Conservation (phyloP, 768 basidiomycete species). For the Pleurotus salmoneostramineus region DNA sequence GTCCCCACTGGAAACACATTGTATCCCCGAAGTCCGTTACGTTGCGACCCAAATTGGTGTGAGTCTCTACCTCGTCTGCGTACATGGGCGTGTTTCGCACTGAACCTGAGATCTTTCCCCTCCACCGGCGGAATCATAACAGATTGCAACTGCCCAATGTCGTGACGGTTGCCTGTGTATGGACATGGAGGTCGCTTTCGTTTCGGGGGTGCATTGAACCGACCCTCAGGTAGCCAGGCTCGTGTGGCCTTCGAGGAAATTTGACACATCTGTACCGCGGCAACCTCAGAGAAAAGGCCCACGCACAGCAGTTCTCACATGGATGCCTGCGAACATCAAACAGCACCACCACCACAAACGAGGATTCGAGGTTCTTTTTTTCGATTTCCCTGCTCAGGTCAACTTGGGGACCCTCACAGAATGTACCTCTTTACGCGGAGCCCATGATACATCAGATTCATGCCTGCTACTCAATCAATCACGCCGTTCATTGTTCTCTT, state of each 20-base stretch:
- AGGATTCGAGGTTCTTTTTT: neutral
- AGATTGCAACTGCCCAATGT: neutral
- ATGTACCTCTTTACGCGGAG: neutral
- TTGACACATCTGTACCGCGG: neutral
- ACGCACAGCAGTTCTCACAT: neutral
- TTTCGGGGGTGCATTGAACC: neutral
- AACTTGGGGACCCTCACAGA: neutral
- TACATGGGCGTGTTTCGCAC: neutral
- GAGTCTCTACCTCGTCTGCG: neutral
- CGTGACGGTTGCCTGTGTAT: neutral
- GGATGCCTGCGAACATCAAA: neutral
- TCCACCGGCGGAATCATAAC: conserved; percentile 6
- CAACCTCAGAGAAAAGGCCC: neutral
- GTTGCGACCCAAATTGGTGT: neutral
- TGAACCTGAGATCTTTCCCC: conserved; percentile 2
- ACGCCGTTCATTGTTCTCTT: neutral
- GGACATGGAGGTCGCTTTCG: neutral
- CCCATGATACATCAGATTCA: conserved; percentile 3
- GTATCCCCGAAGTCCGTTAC: neutral
- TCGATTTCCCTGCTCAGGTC: neutral
- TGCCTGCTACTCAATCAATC: neutral
- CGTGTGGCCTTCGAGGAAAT: neutral
- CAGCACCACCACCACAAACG: neutral
- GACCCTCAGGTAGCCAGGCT: neutral
- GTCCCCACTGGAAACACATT: neutral